Percentiles rank a stretch among this genome's conserved stretches.
These are phyloP conservation scores for Podaxis sp. DNA, from an alignment of 768 basidiomycete genomes.

Conservation along the genomic window DNA sequence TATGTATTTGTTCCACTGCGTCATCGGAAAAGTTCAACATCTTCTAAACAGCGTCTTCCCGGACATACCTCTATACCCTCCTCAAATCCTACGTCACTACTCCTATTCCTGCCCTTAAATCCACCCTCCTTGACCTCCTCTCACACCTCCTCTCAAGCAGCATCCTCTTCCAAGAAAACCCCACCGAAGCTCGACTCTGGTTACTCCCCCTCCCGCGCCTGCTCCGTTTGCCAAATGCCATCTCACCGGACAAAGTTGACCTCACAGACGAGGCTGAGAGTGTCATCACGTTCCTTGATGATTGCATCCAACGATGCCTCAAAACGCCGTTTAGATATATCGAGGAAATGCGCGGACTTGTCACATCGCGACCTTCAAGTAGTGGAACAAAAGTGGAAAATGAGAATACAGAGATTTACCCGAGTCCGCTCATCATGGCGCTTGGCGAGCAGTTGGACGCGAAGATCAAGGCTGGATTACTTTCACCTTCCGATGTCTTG, in stretches of 20 bases:
- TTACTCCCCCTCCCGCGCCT: slow-evolving; percentile 55
- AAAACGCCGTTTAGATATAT: slow-evolving; percentile 86
- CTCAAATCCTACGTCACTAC: slow-evolving; percentile 57
- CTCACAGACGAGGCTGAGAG: slow-evolving; percentile 53
- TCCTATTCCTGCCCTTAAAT: slow-evolving; percentile 40
- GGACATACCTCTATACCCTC: slow-evolving; percentile 70
- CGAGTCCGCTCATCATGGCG: slow-evolving; percentile 66
- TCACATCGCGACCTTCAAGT: slow-evolving; percentile 12
- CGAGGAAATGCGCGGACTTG: slow-evolving; percentile 53
- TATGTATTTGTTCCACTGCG: slow-evolving; percentile 25
- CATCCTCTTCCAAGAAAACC: slow-evolving; percentile 77
- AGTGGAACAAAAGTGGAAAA: not conserved
- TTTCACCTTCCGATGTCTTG: slow-evolving; percentile 57
- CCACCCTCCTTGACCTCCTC: slow-evolving; percentile 46
- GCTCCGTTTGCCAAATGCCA: slow-evolving; percentile 27
- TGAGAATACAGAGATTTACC: slow-evolving; percentile 4
- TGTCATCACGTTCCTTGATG: slow-evolving; percentile 73
- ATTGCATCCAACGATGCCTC: slow-evolving; percentile 76
- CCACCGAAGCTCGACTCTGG: slow-evolving; percentile 72
- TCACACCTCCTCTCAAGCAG: slow-evolving; percentile 62
- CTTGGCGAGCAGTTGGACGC: slow-evolving; percentile 74
- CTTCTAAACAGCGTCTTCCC: slow-evolving; percentile 21
- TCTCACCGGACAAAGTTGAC: slow-evolving; percentile 47
- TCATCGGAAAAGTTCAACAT: not conserved
- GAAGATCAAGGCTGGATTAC: slow-evolving; percentile 51